A percentile compares a stretch with the other conserved stretches of the same genome.
Evolutionary conservation across 768 basidiomycete genomes (phyloP).

Genomic region (Boletus subparvulus): DNA sequence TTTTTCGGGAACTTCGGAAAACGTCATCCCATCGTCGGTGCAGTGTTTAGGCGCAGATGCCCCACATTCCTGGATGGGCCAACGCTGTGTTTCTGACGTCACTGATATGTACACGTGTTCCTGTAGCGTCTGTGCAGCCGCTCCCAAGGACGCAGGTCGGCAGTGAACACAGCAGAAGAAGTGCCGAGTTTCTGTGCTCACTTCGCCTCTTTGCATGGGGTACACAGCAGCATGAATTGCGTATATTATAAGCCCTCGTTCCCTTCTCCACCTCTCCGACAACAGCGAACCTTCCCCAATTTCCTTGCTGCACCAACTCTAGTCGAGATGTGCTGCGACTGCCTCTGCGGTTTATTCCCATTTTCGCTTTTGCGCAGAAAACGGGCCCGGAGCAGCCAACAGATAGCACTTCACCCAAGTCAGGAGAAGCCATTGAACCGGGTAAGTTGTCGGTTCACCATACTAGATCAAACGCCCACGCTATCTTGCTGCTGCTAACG

Average conservation of each 20-base stretch:
- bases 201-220: no score
- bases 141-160: background rate
- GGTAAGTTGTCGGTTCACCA: background rate
- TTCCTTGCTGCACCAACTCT: no score
- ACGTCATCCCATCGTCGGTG: background rate
- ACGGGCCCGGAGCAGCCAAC: background rate
- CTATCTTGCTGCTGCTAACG: background rate
- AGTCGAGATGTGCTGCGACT: background rate
- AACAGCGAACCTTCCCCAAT: background rate
- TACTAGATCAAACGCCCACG: no score
- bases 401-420: no score
- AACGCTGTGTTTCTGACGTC: background rate
- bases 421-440: no score
- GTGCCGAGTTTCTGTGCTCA: no score
- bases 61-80: background rate
- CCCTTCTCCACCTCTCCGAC: background rate
- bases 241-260: background rate
- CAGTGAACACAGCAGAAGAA: background rate
- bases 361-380: background rate
- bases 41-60: background rate
- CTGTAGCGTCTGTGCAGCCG: background rate
- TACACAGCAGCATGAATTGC: background rate
- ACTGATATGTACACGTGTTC: background rate
- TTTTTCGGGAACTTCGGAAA: background rate
- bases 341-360: background rate